phyloP scores from a whole-genome alignment of 768 basidiomycete species.

The Lyophyllum decastes region DNA sequence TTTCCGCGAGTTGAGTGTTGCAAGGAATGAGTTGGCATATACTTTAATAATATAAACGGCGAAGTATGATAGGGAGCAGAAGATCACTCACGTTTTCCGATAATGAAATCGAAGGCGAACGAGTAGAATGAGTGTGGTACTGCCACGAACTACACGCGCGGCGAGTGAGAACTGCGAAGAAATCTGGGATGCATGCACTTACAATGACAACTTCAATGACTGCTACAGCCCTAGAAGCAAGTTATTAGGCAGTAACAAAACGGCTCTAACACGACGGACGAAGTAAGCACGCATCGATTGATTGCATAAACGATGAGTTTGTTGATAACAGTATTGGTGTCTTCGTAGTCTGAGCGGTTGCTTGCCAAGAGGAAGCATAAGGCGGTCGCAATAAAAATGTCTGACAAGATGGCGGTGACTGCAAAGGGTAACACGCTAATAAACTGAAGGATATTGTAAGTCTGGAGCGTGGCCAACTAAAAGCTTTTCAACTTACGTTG shows the following conservation, averaged over 20 bases:
- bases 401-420: conserved; percentile 44
- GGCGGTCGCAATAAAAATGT: conserved; percentile 43
- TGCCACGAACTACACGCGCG: conserved; percentile 33
- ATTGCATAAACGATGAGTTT: conserved; percentile 49
- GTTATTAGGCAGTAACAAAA: conserved; percentile 1
- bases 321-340: conserved; percentile 46
- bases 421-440: conserved; percentile 45
- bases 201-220: conserved; percentile 38
- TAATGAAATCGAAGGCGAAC: conserved; percentile 51
- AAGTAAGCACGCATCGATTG: conserved; percentile 53
- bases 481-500: conserved; percentile 27
- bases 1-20: conserved; percentile 44
- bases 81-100: conserved; percentile 45
- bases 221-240: conserved; percentile 34
- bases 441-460: conserved; percentile 22
- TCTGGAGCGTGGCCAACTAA: neutral
- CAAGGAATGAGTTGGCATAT: conserved; percentile 48
- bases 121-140: conserved; percentile 46
- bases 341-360: conserved; percentile 39
- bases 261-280: conserved; percentile 32
- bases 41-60: conserved; percentile 27
- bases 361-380: conserved; percentile 43
- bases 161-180: neutral
- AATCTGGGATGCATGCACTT: conserved; percentile 5
- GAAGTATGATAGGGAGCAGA: neutral